Evolutionary conservation across 768 basidiomycete genomes (phyloP).

Genomic region (Saitozyma podzolica): DNA sequence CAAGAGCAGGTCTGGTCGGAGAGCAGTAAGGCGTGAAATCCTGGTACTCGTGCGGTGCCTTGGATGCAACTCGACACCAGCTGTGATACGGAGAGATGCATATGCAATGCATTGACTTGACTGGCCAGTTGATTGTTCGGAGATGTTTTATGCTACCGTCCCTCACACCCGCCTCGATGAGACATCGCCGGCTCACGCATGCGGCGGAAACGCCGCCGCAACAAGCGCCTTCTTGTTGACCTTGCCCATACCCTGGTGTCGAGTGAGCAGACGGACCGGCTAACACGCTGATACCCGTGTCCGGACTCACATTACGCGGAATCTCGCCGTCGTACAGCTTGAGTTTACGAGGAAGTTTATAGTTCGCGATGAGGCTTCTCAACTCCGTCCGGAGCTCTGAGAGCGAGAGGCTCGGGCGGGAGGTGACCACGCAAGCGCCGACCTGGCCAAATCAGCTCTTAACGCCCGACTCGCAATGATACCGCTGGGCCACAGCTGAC

Average conservation of each 20-base stretch:
- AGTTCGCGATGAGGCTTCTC: constrained; percentile 20
- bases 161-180: too few species aligned
- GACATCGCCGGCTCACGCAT: too few species aligned
- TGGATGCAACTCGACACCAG: too few species aligned
- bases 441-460: constrained; percentile 3
- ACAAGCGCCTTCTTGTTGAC: neutral
- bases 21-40: too few species aligned
- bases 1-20: constrained; percentile 11
- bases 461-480: neutral
- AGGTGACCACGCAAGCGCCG: constrained; percentile 23
- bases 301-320: constrained; percentile 24
- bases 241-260: neutral
- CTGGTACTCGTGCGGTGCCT: too few species aligned
- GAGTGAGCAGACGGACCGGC: neutral
- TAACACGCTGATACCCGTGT: neutral
- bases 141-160: too few species aligned
- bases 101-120: too few species aligned
- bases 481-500: constrained; percentile 12
- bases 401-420: constrained; percentile 8
- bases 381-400: constrained; percentile 20
- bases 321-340: constrained; percentile 26
- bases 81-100: too few species aligned
- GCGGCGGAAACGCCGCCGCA: neutral
- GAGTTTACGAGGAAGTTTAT: constrained; percentile 25
- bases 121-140: too few species aligned